Evolutionary conservation across 1,284 basidiomycete species (phyloP).

Genomic region (Vanrija sp.): DNA sequence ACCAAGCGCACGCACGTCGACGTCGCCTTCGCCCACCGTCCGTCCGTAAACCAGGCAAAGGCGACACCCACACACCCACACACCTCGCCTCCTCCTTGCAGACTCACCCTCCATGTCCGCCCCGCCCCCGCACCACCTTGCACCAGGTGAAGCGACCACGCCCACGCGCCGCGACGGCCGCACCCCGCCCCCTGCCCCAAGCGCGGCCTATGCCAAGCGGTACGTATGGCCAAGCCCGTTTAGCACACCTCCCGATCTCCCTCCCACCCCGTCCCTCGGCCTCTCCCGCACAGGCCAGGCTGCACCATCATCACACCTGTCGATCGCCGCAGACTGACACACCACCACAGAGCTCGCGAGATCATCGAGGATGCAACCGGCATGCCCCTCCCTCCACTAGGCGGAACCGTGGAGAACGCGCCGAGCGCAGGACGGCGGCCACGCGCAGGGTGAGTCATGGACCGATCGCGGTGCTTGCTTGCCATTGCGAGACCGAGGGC

Average conservation of each 20-base stretch:
- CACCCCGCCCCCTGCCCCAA: constrained; percentile 77
- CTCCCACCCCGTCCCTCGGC: neutral
- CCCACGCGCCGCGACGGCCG: constrained; percentile 22
- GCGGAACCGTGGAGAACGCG: constrained; percentile 54
- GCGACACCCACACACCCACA: neutral
- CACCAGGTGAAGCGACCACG: neutral
- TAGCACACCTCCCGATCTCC: neutral
- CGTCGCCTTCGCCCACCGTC: neutral
- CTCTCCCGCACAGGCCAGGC: neutral
- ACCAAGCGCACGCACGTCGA: neutral
- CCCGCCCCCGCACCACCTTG: neutral
- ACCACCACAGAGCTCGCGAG: constrained; percentile 64
- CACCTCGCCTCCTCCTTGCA: neutral
- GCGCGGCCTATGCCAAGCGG: constrained; percentile 82
- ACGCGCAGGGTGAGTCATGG: constrained; percentile 43
- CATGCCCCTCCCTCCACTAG: constrained; percentile 56
- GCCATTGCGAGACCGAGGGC: too few relatives aligned
- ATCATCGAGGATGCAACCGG: constrained; percentile 67
- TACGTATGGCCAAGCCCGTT: constrained; percentile 34
- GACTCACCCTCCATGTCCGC: constrained; percentile 4
- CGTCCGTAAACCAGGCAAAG: neutral
- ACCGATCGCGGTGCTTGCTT: constrained; percentile 3
- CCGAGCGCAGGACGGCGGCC: constrained; percentile 35
- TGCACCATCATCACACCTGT: neutral
- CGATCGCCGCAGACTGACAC: too few relatives aligned